These are phyloP conservation scores for Galium porrigens DNA, from an alignment of 305 asterid genomes.

Conservation along the genomic window DNA sequence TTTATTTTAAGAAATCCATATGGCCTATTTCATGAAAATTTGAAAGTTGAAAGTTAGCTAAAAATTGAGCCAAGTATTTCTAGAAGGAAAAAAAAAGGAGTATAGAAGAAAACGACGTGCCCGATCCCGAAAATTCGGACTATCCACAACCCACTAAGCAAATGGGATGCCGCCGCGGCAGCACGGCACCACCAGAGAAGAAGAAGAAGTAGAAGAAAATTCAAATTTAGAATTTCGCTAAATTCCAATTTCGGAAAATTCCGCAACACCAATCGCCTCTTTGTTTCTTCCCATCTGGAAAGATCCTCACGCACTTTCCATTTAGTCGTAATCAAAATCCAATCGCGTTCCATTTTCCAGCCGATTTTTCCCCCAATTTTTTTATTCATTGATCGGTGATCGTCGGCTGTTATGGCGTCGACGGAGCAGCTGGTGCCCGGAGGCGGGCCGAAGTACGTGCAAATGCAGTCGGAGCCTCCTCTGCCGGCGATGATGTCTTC, in stretches of 20 bases:
- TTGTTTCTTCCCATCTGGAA: slow-evolving; percentile 6
- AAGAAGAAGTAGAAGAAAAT: background rate
- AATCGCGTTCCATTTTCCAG: background rate
- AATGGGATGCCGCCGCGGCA: slow-evolving; percentile 1
- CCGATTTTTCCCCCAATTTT: background rate
- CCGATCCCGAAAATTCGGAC: slow-evolving; percentile 16
- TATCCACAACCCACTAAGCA: slow-evolving; percentile 10
- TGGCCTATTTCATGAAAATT: no score
- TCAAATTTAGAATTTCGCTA: slow-evolving; percentile 1
- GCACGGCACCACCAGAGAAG: slow-evolving; percentile 2
- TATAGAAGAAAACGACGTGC: background rate
- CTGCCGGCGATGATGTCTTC: slow-evolving; percentile 37
- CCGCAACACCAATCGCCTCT: background rate
- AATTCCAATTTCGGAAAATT: slow-evolving; percentile 2
- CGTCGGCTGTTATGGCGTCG: slow-evolving; percentile 34
- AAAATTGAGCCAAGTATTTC: no score
- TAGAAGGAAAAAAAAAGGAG: background rate
- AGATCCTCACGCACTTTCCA: background rate
- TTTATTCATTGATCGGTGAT: background rate
- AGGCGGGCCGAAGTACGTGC: slow-evolving; percentile 36
- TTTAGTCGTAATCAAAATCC: background rate
- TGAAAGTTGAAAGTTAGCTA: no score
- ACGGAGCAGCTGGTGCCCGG: slow-evolving; percentile 56
- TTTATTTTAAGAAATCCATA: no score
- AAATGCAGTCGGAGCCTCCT: slow-evolving; percentile 44